These are phyloP conservation scores for Fusarium albosuccineum DNA, from an alignment of 2,329 filamentous ascomycete species.

Conservation along the genomic window DNA sequence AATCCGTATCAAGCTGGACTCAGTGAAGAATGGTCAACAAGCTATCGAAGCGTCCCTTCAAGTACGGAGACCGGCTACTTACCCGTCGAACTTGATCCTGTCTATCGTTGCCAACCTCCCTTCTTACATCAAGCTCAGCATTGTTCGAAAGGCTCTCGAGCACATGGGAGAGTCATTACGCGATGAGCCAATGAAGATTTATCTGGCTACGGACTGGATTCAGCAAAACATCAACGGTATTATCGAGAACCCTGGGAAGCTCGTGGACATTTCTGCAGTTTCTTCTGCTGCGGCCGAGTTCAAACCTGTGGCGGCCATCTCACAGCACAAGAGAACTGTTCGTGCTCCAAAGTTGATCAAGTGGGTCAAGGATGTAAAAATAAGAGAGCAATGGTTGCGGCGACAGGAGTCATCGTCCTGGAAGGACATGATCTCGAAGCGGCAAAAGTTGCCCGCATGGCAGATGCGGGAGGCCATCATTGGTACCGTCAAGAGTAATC, in stretches of 20 bases:
- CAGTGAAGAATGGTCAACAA: constrained; percentile 64
- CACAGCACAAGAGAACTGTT: constrained; percentile 50
- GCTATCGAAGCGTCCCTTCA: constrained; percentile 70
- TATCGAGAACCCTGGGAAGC: constrained; percentile 83
- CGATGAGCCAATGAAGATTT: constrained; percentile 90
- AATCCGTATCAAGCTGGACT: constrained; percentile 77
- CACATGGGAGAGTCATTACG: constrained; percentile 78
- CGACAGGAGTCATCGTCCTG: constrained; percentile 75
- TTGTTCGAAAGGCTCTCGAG: constrained; percentile 80
- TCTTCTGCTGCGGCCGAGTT: constrained; percentile 74
- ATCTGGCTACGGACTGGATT: constrained; percentile 90
- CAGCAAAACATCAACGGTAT: constrained; percentile 87
- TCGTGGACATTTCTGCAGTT: constrained; percentile 87
- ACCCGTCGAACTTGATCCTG: constrained; percentile 79
- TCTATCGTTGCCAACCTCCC: constrained; percentile 79
- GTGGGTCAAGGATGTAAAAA: constrained; percentile 72
- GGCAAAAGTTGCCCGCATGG: constrained; percentile 89
- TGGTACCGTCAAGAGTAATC: constrained; percentile 77
- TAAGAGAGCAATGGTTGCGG: constrained; percentile 76
- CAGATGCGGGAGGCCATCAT: constrained; percentile 82
- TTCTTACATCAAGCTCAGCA: constrained; percentile 92
- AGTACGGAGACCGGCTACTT: constrained; percentile 78
- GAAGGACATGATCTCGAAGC: constrained; percentile 79
- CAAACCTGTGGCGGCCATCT: constrained; percentile 47
- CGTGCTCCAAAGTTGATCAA: constrained; percentile 70